These are phyloP conservation scores for Clitoria ternatea DNA, from an alignment of 306 rosid species.

Conservation along the genomic window DNA sequence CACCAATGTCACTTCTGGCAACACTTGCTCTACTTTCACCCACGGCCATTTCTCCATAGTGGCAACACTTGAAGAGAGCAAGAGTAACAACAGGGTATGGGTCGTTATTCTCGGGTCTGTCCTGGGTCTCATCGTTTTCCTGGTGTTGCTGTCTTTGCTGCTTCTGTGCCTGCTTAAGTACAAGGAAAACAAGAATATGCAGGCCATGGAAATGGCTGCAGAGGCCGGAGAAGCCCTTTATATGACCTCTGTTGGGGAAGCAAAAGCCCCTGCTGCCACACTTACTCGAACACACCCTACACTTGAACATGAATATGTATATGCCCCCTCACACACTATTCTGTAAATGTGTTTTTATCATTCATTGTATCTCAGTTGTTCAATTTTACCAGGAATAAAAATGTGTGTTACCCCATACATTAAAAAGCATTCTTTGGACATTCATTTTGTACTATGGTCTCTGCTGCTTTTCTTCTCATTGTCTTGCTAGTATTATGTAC, in stretches of 20 bases:
- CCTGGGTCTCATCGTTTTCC: slow-evolving; percentile 56
- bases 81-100: slow-evolving; percentile 40
- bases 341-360: no score
- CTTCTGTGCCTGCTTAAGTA: slow-evolving; percentile 45
- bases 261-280: slow-evolving; percentile 72
- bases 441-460: no score
- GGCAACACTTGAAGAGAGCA: slow-evolving; percentile 31
- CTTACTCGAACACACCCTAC: slow-evolving; percentile 75
- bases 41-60: slow-evolving; percentile 77
- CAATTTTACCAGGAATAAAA: no score
- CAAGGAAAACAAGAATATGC: slow-evolving; percentile 46
- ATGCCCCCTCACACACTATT: slow-evolving; percentile 49
- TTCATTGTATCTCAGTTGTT: no score
- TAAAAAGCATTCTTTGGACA: no score
- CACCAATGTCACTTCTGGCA: slow-evolving; percentile 39
- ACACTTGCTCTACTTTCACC: slow-evolving; percentile 37
- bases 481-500: no score
- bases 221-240: slow-evolving; percentile 75
- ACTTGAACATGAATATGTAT: slow-evolving; percentile 76
- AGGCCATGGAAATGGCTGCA: slow-evolving; percentile 72
- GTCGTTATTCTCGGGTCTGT: slow-evolving; percentile 69
- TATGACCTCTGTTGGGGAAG: slow-evolving; percentile 57
- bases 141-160: slow-evolving; percentile 40
- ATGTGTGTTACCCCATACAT: no score
- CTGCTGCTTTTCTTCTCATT: no score